A percentile compares a stretch with the other conserved stretches of the same genome.
Conservation (phyloP, 371 early-diverging fungal species). For the Actinomortierella wolfii region DNA sequence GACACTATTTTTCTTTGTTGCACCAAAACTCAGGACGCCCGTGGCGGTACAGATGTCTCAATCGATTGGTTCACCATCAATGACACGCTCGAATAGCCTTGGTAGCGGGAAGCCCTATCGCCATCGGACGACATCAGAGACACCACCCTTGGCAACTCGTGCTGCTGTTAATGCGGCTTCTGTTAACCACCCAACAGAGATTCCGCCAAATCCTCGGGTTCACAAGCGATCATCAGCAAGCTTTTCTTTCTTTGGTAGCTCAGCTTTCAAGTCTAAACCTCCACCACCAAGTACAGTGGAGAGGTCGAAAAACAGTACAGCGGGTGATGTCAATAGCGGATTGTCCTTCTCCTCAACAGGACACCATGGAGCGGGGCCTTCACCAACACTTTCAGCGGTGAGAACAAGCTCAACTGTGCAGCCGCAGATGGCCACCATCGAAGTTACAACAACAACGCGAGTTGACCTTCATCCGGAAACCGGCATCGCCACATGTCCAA, state of each 20-base stretch:
- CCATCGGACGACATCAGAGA: slow-evolving; percentile 40
- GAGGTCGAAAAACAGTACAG: slow-evolving; percentile 11
- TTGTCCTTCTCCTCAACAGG: too few species aligned
- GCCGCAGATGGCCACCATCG: slow-evolving; percentile 26
- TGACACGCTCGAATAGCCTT: slow-evolving; percentile 43
- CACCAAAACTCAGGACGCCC: slow-evolving; percentile 25
- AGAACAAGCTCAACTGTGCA: too few species aligned
- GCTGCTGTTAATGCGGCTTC: slow-evolving; percentile 16
- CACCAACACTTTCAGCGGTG: too few species aligned
- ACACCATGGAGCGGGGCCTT: too few species aligned
- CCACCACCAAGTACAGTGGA: slow-evolving; percentile 28
- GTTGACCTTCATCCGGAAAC: not conserved
- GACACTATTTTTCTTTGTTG: slow-evolving; percentile 41
- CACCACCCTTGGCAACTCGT: slow-evolving; percentile 28
- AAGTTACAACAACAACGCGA: slow-evolving; percentile 27
- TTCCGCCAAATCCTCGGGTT: slow-evolving; percentile 3
- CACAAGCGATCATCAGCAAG: slow-evolving; percentile 35
- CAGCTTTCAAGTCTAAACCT: slow-evolving; percentile 39
- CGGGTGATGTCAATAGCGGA: too few species aligned
- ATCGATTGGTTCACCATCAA: slow-evolving; percentile 7
- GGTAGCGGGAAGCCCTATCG: slow-evolving; percentile 22
- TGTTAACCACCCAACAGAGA: not conserved
- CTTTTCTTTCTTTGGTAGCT: slow-evolving; percentile 31
- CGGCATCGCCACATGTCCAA: too few species aligned
- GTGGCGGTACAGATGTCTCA: slow-evolving; percentile 2